Conservation (phyloP, 2,329 filamentous ascomycete species). For the Amauroascus niger region DNA sequence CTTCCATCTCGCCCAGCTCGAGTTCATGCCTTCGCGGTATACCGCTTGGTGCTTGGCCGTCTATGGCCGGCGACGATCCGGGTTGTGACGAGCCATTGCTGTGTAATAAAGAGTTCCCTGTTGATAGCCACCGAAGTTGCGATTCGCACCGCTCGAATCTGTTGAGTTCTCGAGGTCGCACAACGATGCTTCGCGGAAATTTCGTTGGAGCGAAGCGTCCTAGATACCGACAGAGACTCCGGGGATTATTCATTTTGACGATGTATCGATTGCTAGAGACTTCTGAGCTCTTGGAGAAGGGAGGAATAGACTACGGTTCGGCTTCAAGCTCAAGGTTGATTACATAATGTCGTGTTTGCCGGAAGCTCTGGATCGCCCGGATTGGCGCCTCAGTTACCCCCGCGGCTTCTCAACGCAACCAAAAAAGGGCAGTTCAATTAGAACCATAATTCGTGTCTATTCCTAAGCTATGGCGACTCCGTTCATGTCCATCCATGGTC, state of each 20-base stretch:
- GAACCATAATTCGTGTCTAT: conserved; percentile 7
- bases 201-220: neutral
- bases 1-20: conserved; percentile 76
- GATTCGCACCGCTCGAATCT: neutral
- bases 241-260: conserved; percentile 1
- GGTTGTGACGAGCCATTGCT: neutral
- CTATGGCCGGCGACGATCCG: neutral
- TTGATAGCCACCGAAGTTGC: conserved; percentile 3
- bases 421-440: conserved; percentile 10
- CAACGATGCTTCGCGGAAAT: neutral
- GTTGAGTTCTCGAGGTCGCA: neutral
- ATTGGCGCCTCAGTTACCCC: no score
- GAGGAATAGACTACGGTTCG: neutral
- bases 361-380: conserved; percentile 10
- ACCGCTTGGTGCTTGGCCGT: neutral
- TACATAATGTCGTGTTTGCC: neutral
- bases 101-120: neutral
- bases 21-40: conserved; percentile 45
- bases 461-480: conserved; percentile 6
- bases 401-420: no score
- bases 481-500: conserved; percentile 9
- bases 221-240: neutral
- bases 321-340: neutral
- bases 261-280: neutral
- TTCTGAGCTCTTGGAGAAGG: neutral